Evolutionary conservation across 495 filamentous ascomycete genomes (phyloP).

Genomic region (Trichoderma erinaceum): DNA sequence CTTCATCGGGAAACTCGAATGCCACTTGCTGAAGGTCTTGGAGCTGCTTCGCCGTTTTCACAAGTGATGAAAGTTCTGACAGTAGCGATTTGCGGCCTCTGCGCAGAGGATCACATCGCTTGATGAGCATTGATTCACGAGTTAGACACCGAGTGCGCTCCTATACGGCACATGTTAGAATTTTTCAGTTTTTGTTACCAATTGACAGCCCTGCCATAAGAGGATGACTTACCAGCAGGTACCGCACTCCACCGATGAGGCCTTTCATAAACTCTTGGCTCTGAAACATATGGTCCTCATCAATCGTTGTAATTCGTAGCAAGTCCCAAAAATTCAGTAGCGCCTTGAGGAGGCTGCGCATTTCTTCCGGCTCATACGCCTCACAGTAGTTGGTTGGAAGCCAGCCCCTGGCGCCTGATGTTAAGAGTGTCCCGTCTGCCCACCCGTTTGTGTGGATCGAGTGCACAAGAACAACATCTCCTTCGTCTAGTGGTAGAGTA

Average conservation of each 20-base stretch:
- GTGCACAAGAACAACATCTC: slow-evolving; percentile 90
- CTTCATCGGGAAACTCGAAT: slow-evolving; percentile 47
- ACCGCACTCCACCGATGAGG: slow-evolving; percentile 87
- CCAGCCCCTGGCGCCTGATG: slow-evolving; percentile 88
- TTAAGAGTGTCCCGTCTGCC: slow-evolving; percentile 94
- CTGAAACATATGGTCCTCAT: slow-evolving; percentile 63
- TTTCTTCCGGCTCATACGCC: slow-evolving; percentile 78
- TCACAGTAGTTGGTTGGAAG: slow-evolving; percentile 98
- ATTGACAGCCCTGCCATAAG: too few species aligned
- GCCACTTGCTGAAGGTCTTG: slow-evolving; percentile 52
- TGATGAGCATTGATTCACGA: slow-evolving; percentile 67
- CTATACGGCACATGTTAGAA: slow-evolving; percentile 34
- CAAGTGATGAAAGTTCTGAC: slow-evolving; percentile 81
- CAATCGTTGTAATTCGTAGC: slow-evolving; percentile 59
- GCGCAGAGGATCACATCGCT: slow-evolving; percentile 67
- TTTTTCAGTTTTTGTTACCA: not conserved
- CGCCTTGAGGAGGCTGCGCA: slow-evolving; percentile 78
- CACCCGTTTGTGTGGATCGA: slow-evolving; percentile 98
- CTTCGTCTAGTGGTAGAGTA: slow-evolving; percentile 79
- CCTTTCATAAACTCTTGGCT: slow-evolving; percentile 88
- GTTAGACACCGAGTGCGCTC: slow-evolving; percentile 85
- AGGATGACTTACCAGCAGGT: slow-evolving; percentile 64
- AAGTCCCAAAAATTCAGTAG: slow-evolving; percentile 91
- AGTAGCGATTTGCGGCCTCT: slow-evolving; percentile 78
- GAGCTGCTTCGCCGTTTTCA: slow-evolving; percentile 77